Evolutionary conservation across 768 basidiomycete species (phyloP).

Genomic region (Phaeolepiota aurea): DNA sequence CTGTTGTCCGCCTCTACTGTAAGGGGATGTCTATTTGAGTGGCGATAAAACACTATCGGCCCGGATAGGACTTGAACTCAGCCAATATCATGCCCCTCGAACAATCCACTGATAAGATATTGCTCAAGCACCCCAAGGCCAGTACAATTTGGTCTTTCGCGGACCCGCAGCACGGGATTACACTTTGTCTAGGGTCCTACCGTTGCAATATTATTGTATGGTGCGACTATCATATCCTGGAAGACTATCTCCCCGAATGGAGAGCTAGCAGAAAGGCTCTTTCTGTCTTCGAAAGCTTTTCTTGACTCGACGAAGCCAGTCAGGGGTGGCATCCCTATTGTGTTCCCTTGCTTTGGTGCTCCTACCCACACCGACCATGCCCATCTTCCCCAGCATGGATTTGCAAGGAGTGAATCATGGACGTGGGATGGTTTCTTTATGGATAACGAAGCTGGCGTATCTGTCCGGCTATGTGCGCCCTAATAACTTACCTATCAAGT

Average conservation of each 20-base stretch:
- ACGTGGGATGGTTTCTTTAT: conserved; percentile 49
- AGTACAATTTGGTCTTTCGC: neutral
- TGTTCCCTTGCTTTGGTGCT: conserved; percentile 87
- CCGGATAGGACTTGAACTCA: conserved; percentile 1
- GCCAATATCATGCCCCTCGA: conserved; percentile 46
- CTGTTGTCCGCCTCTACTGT: neutral
- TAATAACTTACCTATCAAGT: too few relatives aligned
- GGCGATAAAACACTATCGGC: too few relatives aligned
- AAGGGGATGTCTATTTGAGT: too few relatives aligned
- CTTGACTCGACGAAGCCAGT: conserved; percentile 77
- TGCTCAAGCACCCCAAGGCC: conserved; percentile 62
- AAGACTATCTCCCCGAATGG: conserved; percentile 36
- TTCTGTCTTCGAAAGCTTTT: conserved; percentile 71
- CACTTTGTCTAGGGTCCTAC: conserved; percentile 45
- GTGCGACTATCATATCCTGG: conserved; percentile 88
- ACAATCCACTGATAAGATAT: conserved; percentile 29
- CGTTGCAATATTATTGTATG: conserved; percentile 64
- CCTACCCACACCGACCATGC: conserved; percentile 68
- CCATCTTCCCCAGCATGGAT: conserved; percentile 81
- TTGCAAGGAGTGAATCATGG: conserved; percentile 79
- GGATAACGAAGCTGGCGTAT: conserved; percentile 66
- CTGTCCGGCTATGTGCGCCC: conserved; percentile 67
- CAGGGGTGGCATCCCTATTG: conserved; percentile 47
- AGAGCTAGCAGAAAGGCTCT: conserved; percentile 58
- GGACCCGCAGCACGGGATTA: conserved; percentile 1